Conservation (phyloP, 805 yeast species). For the Pichia occidentalis region DNA sequence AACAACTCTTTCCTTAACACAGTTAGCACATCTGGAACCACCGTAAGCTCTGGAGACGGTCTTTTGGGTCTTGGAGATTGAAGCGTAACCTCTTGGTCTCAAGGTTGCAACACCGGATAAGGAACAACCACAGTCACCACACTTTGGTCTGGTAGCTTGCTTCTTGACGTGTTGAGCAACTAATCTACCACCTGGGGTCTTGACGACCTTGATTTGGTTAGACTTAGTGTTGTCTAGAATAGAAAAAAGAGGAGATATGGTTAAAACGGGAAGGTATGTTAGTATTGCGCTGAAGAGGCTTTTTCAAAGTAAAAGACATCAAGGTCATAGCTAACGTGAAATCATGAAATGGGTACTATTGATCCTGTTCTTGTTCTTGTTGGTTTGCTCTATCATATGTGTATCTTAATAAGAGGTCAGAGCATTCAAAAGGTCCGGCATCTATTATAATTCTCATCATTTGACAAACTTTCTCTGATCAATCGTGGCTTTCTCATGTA, state of each 20-base stretch:
- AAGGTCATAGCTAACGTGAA: too few species aligned
- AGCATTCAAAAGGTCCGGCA: too few species aligned
- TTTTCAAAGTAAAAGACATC: too few species aligned
- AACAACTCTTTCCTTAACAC: slow-evolving; percentile 98
- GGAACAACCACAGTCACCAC: slow-evolving; percentile 79
- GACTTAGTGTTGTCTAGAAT: slow-evolving; percentile 94
- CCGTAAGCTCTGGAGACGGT: slow-evolving; percentile 99
- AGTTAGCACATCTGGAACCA: slow-evolving; percentile 97
- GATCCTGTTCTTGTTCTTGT: too few species aligned
- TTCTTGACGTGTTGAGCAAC: slow-evolving; percentile 97
- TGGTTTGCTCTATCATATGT: too few species aligned
- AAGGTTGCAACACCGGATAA: slow-evolving; percentile 73
- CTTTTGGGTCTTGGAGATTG: slow-evolving; percentile 92
- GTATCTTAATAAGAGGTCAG: too few species aligned
- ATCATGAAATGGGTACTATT: too few species aligned
- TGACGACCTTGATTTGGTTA: slow-evolving; percentile 98
- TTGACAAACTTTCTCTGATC: too few species aligned
- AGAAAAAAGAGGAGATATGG: slow-evolving; percentile 5
- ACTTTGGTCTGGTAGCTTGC: slow-evolving; percentile 77
- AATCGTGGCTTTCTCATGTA: too few species aligned
- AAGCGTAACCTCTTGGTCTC: slow-evolving; percentile 98
- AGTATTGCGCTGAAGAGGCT: too few species aligned
- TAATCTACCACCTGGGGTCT: slow-evolving; percentile 99
- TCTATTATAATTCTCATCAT: too few species aligned
- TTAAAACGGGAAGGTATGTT: too few species aligned